These are phyloP conservation scores for Camptophora hylomeconis DNA, from an alignment of 2,329 filamentous ascomycete genomes.

Conservation along the genomic window DNA sequence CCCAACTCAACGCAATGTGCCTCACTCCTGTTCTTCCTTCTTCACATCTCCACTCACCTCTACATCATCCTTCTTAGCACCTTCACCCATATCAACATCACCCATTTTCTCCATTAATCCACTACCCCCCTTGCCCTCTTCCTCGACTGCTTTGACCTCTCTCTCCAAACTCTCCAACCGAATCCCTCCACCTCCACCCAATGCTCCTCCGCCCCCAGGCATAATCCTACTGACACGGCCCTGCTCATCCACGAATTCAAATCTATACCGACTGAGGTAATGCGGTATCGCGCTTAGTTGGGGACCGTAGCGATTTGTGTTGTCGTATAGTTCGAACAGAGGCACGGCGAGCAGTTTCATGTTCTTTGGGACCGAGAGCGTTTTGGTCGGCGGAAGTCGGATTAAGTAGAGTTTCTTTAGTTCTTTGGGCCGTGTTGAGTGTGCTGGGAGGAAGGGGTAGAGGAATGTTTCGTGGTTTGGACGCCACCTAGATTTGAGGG, in stretches of 20 bases:
- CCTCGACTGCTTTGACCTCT: too few species aligned
- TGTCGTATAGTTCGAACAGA: conserved; percentile 95
- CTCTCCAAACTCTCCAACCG: conserved; percentile 34
- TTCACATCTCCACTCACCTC: too few species aligned
- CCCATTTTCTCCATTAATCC: too few species aligned
- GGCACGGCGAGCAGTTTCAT: conserved; percentile 98
- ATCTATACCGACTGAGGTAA: conserved; percentile 87
- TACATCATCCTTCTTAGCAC: too few species aligned
- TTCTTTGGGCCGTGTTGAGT: conserved; percentile 93
- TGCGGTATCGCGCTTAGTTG: conserved; percentile 95
- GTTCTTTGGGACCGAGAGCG: conserved; percentile 94
- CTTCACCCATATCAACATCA: too few species aligned
- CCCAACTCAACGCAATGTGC: too few species aligned
- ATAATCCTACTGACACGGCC: conserved; percentile 77
- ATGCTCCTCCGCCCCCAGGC: conserved; percentile 54
- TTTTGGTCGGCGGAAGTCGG: conserved; percentile 81
- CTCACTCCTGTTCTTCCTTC: too few species aligned
- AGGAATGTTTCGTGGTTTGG: conserved; percentile 99
- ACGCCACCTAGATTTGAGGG: conserved; percentile 52
- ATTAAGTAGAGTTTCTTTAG: conserved; percentile 99
- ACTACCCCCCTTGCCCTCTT: too few species aligned
- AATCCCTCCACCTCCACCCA: conserved; percentile 8
- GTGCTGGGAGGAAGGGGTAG: conserved; percentile 95
- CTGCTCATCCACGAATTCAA: conserved; percentile 91
- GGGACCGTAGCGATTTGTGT: conserved; percentile 85